Percentiles rank a stretch among this genome's conserved stretches.
phyloP scores from a whole-genome alignment of 1,284 basidiomycete genomes.

The Singerocomus inundabilis region DNA sequence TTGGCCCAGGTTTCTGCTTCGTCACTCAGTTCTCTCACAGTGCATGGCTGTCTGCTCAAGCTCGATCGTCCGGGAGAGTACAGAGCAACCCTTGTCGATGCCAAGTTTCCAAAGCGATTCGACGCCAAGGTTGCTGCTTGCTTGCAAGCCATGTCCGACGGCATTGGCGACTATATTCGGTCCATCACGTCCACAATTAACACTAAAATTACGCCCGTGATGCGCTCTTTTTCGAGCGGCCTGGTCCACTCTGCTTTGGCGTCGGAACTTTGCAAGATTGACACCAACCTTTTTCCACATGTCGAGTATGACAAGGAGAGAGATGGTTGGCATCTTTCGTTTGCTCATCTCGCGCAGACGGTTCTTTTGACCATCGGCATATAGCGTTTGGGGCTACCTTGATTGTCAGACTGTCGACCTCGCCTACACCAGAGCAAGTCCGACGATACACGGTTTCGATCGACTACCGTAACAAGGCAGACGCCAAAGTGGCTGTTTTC shows the following conservation, averaged over 20 bases:
- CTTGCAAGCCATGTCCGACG: constrained; percentile 59
- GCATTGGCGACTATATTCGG: constrained; percentile 55
- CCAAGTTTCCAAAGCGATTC: constrained; percentile 51
- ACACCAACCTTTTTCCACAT: constrained; percentile 36
- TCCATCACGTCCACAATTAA: constrained; percentile 42
- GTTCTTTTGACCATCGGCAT: background rate
- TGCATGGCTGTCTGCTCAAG: constrained; percentile 60
- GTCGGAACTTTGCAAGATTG: constrained; percentile 45
- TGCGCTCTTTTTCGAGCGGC: constrained; percentile 42
- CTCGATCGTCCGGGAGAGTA: constrained; percentile 49
- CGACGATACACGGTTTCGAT: constrained; percentile 45
- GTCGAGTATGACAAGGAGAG: constrained; percentile 43
- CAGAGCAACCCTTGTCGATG: constrained; percentile 56
- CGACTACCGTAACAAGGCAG: constrained; percentile 54
- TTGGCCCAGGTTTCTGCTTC: background rate
- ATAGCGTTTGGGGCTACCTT: constrained; percentile 56
- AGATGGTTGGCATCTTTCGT: constrained; percentile 42
- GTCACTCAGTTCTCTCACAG: constrained; percentile 33
- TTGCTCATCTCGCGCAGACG: background rate
- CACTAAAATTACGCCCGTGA: constrained; percentile 41
- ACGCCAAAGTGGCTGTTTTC: constrained; percentile 58
- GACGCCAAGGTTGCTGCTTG: constrained; percentile 66
- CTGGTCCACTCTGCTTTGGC: constrained; percentile 44
- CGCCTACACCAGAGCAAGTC: constrained; percentile 32
- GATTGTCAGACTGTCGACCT: constrained; percentile 41